phyloP scores from a whole-genome alignment of 2,329 filamentous ascomycete species.

The Penicillium sp. region DNA sequence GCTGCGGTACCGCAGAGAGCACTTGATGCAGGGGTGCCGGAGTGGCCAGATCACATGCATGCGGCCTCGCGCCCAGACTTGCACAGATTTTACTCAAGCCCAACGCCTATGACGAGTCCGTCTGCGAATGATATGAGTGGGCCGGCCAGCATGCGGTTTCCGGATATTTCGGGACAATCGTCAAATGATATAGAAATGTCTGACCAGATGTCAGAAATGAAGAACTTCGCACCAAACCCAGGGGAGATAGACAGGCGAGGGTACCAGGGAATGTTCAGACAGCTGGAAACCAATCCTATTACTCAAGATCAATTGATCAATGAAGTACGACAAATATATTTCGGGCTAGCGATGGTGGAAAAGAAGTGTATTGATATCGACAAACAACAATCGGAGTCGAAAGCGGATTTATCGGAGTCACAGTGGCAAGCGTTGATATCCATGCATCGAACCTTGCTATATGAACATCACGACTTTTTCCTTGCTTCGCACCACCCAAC shows the following conservation, averaged over 20 bases:
- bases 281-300: constrained; percentile 68
- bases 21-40: background rate
- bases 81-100: background rate
- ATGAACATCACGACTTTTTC: constrained; percentile 86
- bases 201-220: background rate
- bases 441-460: constrained; percentile 74
- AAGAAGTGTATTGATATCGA: constrained; percentile 84
- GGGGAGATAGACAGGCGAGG: background rate
- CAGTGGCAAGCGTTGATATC: constrained; percentile 83
- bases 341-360: constrained; percentile 82
- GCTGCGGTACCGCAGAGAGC: background rate
- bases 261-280: constrained; percentile 44
- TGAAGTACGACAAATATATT: constrained; percentile 68
- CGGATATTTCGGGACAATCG: background rate
- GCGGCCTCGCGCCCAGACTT: background rate
- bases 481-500: constrained; percentile 84
- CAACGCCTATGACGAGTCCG: background rate
- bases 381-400: constrained; percentile 50
- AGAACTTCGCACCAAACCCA: background rate
- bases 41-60: background rate
- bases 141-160: background rate
- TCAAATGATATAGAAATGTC: background rate
- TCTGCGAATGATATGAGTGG: background rate
- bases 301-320: constrained; percentile 75
- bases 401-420: constrained; percentile 53